phyloP scores from a whole-genome alignment of 768 basidiomycete species.

The Cyclocybe cylindracea region DNA sequence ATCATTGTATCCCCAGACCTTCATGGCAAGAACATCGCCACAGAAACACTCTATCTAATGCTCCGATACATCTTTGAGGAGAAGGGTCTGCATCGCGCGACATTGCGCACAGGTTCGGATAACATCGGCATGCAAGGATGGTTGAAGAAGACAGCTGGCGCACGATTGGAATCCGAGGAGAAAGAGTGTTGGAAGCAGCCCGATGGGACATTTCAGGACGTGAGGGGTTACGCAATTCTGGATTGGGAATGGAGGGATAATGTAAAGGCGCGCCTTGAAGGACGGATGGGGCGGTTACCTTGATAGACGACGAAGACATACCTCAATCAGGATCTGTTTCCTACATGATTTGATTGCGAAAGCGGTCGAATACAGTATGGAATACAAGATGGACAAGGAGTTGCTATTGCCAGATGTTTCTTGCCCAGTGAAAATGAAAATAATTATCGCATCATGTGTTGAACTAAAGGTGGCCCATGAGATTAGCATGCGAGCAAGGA shows the following conservation, averaged over 20 bases:
- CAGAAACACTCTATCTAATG: constrained; percentile 43
- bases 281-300: constrained; percentile 15
- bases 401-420: constrained; percentile 9
- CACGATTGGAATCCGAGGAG: constrained; percentile 36
- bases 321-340: background rate
- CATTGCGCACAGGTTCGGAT: constrained; percentile 40
- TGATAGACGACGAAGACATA: background rate
- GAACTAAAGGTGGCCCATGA: constrained; percentile 27
- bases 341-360: constrained; percentile 2
- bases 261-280: constrained; percentile 34
- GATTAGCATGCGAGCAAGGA: background rate
- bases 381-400: constrained; percentile 1
- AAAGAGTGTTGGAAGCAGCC: constrained; percentile 42
- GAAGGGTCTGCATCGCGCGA: constrained; percentile 38
- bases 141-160: constrained; percentile 42
- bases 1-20: constrained; percentile 38
- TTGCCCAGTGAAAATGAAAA: constrained; percentile 3
- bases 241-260: constrained; percentile 40
- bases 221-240: constrained; percentile 42
- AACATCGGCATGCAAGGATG: constrained; percentile 47
- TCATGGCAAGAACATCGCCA: constrained; percentile 40
- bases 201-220: constrained; percentile 37
- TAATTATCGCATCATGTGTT: constrained; percentile 29
- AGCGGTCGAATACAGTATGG: constrained; percentile 9
- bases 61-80: constrained; percentile 44